Evolutionary conservation across 2,329 filamentous ascomycete species (phyloP), one percentile per base, ranked within the genome.

Genomic region (Epichloe uncinata): DNA sequence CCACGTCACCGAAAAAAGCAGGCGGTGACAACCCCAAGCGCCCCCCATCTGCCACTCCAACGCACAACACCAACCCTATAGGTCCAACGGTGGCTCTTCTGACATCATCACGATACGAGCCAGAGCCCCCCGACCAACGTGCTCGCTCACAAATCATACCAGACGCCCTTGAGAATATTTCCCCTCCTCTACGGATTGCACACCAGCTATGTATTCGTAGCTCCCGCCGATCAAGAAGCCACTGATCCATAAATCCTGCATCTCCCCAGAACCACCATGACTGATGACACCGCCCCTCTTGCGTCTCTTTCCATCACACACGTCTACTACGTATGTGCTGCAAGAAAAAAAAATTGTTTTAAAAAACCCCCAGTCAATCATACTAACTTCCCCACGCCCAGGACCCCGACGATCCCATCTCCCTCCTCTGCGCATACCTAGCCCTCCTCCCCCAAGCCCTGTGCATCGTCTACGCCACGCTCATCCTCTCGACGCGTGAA

Each of bases 231-330:
- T 4, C 8, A 37, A 35, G 12, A 18, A 26, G 22, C 18, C 13
- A 16, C 41, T 15, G 26, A 35, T 49, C 34, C 16, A 30, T 13
- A 16, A 18, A 16, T 18, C 9, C 45, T 37, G 6, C 18, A n/a
- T 37, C 36, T 9, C 41, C 33, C 37, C 42, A 15, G 37, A 22
- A 36, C 16, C 37, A n/a, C 52, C 53, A 65, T 64, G 61, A 52
- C 59, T 38, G 54, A 58, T 51, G 57, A 59, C 35, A 49, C 57
- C n/a, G 53, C 60, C n/a, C 16, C 86, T 40, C 73, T 97, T 51
- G 88, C 90, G 47, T 97, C 91, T 22, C 78, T 98, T 53, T 95
- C 91, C 47, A 72, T 98, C 58, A 97, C 93, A 11, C 91, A 97
- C 71, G 90, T 97, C 58, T 87, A 93, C 73, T 97, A 97, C 75